A percentile compares a stretch with the other conserved stretches of the same genome.
These are phyloP conservation scores for Perkinsus chesapeaki DNA, from an alignment of 169 alveolate genomes.

Conservation along the genomic window DNA sequence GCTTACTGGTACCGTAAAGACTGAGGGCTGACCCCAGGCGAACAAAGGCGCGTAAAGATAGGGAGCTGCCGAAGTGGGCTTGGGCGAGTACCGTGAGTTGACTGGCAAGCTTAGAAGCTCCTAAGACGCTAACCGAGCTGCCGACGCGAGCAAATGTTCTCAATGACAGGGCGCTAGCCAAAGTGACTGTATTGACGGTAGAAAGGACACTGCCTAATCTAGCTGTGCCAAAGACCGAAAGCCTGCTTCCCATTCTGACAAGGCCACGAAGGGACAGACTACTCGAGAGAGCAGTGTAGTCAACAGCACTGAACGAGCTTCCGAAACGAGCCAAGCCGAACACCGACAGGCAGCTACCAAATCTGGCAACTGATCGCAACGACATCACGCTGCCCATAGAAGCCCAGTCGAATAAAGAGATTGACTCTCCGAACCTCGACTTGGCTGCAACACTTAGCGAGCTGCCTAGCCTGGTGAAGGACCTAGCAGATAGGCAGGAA, in stretches of 20 bases:
- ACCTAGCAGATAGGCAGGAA: neutral
- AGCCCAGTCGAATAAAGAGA: constrained; percentile 4
- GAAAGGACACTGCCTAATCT: neutral
- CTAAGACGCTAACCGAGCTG: neutral
- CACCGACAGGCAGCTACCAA: neutral
- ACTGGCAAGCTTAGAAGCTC: constrained; percentile 16
- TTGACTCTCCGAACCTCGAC: constrained; percentile 1
- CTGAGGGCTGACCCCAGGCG: neutral
- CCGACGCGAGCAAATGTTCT: neutral
- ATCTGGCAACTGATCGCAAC: neutral
- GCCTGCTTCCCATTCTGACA: neutral
- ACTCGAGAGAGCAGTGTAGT: neutral
- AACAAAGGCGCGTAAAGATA: neutral
- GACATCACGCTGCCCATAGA: neutral
- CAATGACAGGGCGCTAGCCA: constrained; percentile 3
- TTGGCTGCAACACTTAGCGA: constrained; percentile 11
- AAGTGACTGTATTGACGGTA: constrained; percentile 10
- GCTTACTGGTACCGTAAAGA: neutral
- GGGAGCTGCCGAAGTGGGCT: neutral
- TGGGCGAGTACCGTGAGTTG: constrained; percentile 2
- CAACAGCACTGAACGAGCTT: neutral
- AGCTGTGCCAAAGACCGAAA: constrained; percentile 13
- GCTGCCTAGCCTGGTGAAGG: constrained; percentile 2
- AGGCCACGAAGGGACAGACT: neutral
- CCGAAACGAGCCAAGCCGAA: constrained; percentile 12